A percentile compares a stretch with the other conserved stretches of the same genome.
phyloP scores from a whole-genome alignment of 1,284 basidiomycete species.

The Gymnopus androsaceus region DNA sequence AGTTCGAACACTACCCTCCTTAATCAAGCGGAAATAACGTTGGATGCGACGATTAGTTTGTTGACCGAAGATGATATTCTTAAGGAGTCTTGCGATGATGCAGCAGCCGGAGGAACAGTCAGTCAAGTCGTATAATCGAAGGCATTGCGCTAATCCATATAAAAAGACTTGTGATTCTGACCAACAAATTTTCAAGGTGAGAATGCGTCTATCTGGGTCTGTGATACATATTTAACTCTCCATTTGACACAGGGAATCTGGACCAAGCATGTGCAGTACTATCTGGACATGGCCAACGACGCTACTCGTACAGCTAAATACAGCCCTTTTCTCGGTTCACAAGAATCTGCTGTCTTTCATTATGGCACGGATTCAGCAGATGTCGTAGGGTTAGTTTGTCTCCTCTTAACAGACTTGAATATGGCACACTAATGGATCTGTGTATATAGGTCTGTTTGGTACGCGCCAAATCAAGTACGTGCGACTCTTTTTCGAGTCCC shows the following conservation, averaged over 20 bases:
- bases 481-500: no score
- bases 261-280: conserved; percentile 47
- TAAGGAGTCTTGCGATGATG: conserved; percentile 54
- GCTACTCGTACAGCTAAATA: conserved; percentile 39
- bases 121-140: not conserved
- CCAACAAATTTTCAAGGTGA: conserved; percentile 56
- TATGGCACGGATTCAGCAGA: conserved; percentile 35
- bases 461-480: conserved; percentile 39
- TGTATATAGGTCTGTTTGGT: conserved; percentile 20
- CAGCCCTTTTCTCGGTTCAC: conserved; percentile 39
- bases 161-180: conserved; percentile 43
- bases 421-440: not conserved
- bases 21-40: conserved; percentile 50
- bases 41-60: conserved; percentile 49
- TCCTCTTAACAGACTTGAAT: no score
- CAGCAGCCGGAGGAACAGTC: conserved; percentile 32
- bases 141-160: not conserved
- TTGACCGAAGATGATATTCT: conserved; percentile 44
- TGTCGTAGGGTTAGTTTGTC: conserved; percentile 50
- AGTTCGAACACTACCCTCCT: conserved; percentile 41
- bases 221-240: no score
- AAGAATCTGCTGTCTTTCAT: conserved; percentile 39
- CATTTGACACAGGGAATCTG: conserved; percentile 39
- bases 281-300: conserved; percentile 41
- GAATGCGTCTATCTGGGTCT: no score